Evolutionary conservation across 495 filamentous ascomycete genomes (phyloP).

Genomic region (Podospora conica): DNA sequence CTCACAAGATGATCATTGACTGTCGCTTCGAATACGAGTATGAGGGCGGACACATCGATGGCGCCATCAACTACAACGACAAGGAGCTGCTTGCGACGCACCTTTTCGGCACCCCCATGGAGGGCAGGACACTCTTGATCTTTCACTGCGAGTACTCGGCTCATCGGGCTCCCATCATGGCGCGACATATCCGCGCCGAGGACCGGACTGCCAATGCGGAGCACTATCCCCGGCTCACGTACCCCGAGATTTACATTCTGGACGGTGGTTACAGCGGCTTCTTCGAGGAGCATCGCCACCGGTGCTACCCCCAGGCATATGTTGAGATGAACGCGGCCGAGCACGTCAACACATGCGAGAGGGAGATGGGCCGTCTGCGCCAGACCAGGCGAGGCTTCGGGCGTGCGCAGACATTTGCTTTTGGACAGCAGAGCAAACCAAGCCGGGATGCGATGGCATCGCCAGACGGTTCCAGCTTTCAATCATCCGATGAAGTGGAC

Average conservation of each 20-base stretch:
- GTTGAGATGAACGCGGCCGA: constrained; percentile 90
- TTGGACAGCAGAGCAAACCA: constrained; percentile 56
- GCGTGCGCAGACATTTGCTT: constrained; percentile 90
- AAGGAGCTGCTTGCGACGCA: constrained; percentile 76
- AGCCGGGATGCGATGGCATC: constrained; percentile 79
- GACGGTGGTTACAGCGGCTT: constrained; percentile 95
- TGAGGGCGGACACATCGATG: constrained; percentile 88
- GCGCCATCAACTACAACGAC: constrained; percentile 91
- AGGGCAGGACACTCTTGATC: constrained; percentile 70
- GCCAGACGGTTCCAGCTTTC: constrained; percentile 44
- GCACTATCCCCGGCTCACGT: constrained; percentile 78
- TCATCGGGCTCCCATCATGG: constrained; percentile 96
- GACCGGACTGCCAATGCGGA: constrained; percentile 80
- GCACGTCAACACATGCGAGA: constrained; percentile 86
- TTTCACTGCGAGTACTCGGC: constrained; percentile 99
- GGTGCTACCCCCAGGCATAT: constrained; percentile 91
- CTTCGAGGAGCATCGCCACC: constrained; percentile 65
- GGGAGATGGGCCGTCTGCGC: constrained; percentile 80
- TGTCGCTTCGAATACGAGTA: constrained; percentile 99
- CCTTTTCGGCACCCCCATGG: constrained; percentile 61
- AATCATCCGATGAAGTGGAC: constrained; percentile 40
- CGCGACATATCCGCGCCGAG: constrained; percentile 74
- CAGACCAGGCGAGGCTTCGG: constrained; percentile 72
- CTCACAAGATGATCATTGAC: constrained; percentile 79
- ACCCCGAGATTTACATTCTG: constrained; percentile 94